Conservation (phyloP, 2,329 filamentous ascomycete genomes). For the Diaporthe batatas region DNA sequence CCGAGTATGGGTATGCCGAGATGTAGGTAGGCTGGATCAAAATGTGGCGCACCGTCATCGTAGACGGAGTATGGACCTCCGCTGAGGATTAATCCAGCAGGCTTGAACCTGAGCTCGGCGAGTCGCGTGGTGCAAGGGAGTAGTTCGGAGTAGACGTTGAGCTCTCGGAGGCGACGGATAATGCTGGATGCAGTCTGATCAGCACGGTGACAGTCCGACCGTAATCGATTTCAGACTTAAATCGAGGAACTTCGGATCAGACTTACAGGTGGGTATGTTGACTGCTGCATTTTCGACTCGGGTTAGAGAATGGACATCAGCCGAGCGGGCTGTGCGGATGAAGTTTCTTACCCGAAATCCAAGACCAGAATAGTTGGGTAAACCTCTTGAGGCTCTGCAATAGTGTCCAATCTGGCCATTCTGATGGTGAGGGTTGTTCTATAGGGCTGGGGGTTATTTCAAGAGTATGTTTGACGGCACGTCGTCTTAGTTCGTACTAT, state of each 20-base stretch:
- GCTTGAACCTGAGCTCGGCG: conserved; percentile 80
- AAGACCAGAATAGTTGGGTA: conserved; percentile 76
- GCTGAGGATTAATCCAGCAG: conserved; percentile 80
- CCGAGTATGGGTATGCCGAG: conserved; percentile 72
- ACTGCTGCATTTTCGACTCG: conserved; percentile 30
- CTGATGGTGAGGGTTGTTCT: conserved; percentile 3
- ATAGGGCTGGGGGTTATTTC: not conserved
- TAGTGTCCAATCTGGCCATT: conserved; percentile 40
- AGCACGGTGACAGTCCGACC: conserved; percentile 1
- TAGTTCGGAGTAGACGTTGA: conserved; percentile 90
- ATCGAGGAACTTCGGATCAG: not conserved
- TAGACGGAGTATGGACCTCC: conserved; percentile 80
- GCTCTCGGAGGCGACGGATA: conserved; percentile 78
- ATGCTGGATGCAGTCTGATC: conserved; percentile 56
- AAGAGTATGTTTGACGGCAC: conserved; percentile 24
- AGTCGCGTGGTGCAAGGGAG: conserved; percentile 89
- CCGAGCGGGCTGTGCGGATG: conserved; percentile 53
- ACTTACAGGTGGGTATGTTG: conserved; percentile 43
- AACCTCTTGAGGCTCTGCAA: conserved; percentile 46
- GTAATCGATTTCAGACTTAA: not conserved
- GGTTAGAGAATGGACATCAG: not conserved
- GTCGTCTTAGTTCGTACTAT: conserved; percentile 27
- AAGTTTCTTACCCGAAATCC: conserved; percentile 79
- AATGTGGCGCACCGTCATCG: conserved; percentile 78
- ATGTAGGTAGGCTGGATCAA: conserved; percentile 85